A percentile compares a stretch with the other conserved stretches of the same genome.
Conservation (phyloP, 371 early-diverging fungal genomes). For the Mucor circinelloides region DNA sequence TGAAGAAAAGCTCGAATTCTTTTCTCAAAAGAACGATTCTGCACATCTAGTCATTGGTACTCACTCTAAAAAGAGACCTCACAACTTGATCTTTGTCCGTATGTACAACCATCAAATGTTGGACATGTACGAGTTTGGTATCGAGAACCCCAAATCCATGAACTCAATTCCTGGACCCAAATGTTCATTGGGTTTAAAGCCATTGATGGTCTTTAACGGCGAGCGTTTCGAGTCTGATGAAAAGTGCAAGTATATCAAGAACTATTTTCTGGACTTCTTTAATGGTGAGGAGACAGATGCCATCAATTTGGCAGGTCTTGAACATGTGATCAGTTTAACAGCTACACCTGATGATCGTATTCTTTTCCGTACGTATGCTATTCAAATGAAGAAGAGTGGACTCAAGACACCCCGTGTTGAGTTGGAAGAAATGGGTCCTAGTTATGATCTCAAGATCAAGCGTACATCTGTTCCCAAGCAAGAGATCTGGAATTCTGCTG, state of each 20-base stretch:
- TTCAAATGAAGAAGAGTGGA: conserved; percentile 86
- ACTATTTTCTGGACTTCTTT: conserved; percentile 89
- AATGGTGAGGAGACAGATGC: conserved; percentile 75
- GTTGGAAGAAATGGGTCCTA: conserved; percentile 93
- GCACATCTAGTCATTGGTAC: conserved; percentile 87
- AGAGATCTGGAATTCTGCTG: conserved; percentile 84
- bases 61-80: conserved; percentile 96
- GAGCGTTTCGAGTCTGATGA: conserved; percentile 79
- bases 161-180: conserved; percentile 77
- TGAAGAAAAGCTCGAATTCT: conserved; percentile 87
- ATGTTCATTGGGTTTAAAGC: conserved; percentile 88
- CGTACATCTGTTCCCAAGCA: conserved; percentile 73
- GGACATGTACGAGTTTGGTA: conserved; percentile 95
- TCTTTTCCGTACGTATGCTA: conserved; percentile 79
- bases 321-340: conserved; percentile 87
- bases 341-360: conserved; percentile 72
- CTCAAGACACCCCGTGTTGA: conserved; percentile 87
- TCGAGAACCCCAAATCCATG: conserved; percentile 69
- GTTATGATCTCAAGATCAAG: conserved; percentile 80
- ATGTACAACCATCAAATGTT: conserved; percentile 91
- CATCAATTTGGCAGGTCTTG: conserved; percentile 87
- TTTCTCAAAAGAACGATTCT: conserved; percentile 93
- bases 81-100: conserved; percentile 88
- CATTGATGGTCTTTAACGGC: conserved; percentile 89
- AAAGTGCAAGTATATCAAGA: conserved; percentile 75